Evolutionary conservation across 1,139 yeast species (phyloP), one percentile per base, ranked within the genome.

Genomic region (Williopsis jadinii): DNA sequence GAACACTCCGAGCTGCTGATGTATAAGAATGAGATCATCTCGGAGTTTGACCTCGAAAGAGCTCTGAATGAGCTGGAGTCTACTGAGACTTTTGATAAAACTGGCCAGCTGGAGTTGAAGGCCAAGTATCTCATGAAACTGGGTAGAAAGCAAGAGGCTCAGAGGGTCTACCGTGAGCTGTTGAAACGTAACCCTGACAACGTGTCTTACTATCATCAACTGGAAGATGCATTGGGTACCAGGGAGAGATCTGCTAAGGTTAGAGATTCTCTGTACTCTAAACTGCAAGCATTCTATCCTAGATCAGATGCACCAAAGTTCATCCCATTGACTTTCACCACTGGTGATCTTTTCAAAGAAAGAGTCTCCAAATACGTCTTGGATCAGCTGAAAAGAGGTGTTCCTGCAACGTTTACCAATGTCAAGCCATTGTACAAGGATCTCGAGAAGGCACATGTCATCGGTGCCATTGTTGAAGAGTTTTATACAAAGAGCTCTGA

Each of bases 181-280:
- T 69, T 92, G 45, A 79, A 84, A 59, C 79, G 96, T 57, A 92
- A 90, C 60, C 95, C 97, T 0, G 96, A 90, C 55, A 76, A 84
- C 54, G 67, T 69, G 36, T 66, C 63, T 14, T 87, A 86, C 58
- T 90, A 86, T 58, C 62, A 64, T 37, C 63, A 75, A 39, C 68
- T 92, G 47, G 96, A 90, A 56, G 61, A 71, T 34, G 68, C 88
- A 1, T 68, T 85, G 46, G 77, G 71, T 3, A 42, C 57, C 24
- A 64, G 75, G 12, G 52, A 49, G 11, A 60, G 61, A 31, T 58
- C 71, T 34, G 59, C 63, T 12, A 68, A 63, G 12, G 52, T 66
- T 39, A 73, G 83, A 58, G 62, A 73, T 45, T 69, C 67, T 32
- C 64, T 88, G 43, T 88, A 87, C 58, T 75, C 71, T 39, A 80